A percentile compares a stretch with the other conserved stretches of the same genome.
These are phyloP conservation scores for Rhododendron vialii DNA, from an alignment of 148 eudicot species.

Conservation along the genomic window DNA sequence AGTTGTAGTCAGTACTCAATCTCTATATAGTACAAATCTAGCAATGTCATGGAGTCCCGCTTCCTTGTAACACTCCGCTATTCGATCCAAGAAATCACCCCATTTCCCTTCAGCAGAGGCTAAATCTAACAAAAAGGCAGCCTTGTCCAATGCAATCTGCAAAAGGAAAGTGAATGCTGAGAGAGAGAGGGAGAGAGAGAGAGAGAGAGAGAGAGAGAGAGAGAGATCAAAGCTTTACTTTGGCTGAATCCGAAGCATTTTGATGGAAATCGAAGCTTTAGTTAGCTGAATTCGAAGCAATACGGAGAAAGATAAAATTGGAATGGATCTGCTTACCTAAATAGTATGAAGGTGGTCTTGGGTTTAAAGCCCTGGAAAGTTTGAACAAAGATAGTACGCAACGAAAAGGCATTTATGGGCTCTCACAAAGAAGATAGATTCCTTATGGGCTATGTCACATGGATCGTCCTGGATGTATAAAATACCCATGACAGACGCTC, in stretches of 20 bases:
- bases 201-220: background rate
- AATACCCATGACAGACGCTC: background rate
- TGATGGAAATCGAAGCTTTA: too few species aligned
- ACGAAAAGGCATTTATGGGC: background rate
- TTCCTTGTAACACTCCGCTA: constrained; percentile 73
- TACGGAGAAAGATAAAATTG: background rate
- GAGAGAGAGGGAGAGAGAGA: background rate
- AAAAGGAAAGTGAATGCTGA: background rate
- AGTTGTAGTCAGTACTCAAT: constrained; percentile 25
- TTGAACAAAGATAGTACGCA: background rate
- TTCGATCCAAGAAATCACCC: constrained; percentile 58
- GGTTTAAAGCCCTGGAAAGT: background rate
- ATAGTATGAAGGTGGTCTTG: background rate
- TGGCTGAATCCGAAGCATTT: background rate
- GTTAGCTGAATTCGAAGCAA: background rate
- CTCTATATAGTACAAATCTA: constrained; percentile 59
- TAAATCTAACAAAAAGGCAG: constrained; percentile 90
- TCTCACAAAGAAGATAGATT: background rate
- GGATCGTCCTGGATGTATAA: background rate
- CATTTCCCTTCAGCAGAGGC: constrained; percentile 89
- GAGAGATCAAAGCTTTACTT: background rate
- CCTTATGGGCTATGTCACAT: background rate
- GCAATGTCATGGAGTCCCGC: constrained; percentile 75
- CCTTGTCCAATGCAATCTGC: constrained; percentile 90
- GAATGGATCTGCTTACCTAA: background rate